phyloP scores from a whole-genome alignment of 495 filamentous ascomycete genomes.

The Cercophora samala region DNA sequence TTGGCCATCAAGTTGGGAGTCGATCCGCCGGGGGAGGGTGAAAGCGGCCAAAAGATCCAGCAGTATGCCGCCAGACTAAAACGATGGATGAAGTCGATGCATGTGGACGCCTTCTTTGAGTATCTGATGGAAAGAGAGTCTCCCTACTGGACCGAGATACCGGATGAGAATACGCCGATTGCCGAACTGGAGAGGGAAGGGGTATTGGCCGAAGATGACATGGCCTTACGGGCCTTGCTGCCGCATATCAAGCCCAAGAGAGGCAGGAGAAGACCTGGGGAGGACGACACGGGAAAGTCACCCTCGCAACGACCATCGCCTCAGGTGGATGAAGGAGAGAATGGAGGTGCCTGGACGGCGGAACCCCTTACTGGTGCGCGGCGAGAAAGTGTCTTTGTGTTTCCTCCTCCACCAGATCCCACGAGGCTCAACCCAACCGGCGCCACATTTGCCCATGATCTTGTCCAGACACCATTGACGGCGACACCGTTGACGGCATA shows the following conservation, averaged over 20 bases:
- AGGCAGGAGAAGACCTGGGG: slow-evolving; percentile 78
- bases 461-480: slow-evolving; percentile 50
- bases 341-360: slow-evolving; percentile 47
- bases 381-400: slow-evolving; percentile 36
- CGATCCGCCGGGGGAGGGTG: slow-evolving; percentile 83
- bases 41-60: slow-evolving; percentile 95
- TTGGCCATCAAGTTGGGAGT: slow-evolving; percentile 86
- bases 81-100: slow-evolving; percentile 99
- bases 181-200: slow-evolving; percentile 71
- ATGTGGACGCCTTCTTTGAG: slow-evolving; percentile 95
- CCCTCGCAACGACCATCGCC: slow-evolving; percentile 66
- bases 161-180: slow-evolving; percentile 59
- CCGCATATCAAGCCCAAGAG: slow-evolving; percentile 89
- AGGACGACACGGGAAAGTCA: slow-evolving; percentile 60
- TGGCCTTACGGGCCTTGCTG: slow-evolving; percentile 82
- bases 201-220: slow-evolving; percentile 85
- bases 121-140: slow-evolving; percentile 79
- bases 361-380: slow-evolving; percentile 43
- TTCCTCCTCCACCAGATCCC: slow-evolving; percentile 34
- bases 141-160: slow-evolving; percentile 80
- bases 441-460: slow-evolving; percentile 28
- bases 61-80: slow-evolving; percentile 95
- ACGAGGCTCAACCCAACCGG: slow-evolving; percentile 23
- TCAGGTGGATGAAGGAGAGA: slow-evolving; percentile 54
- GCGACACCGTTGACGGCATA: slow-evolving; percentile 42